A percentile compares a stretch with the other conserved stretches of the same genome.
Conservation (phyloP, 1,284 basidiomycete species). For the Cystobasidium pallidum region DNA sequence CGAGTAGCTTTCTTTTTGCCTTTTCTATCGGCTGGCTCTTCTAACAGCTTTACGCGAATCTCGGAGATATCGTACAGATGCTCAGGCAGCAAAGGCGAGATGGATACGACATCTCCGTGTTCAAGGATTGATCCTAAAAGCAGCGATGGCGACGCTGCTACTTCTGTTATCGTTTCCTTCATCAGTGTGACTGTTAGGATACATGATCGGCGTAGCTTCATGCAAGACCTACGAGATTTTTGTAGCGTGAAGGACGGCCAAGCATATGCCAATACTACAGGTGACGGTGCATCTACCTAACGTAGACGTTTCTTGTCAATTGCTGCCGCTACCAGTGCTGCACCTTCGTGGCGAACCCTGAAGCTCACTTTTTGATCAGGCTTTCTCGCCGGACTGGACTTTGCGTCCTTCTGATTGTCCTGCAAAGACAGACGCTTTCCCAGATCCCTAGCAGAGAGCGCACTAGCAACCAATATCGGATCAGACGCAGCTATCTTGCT, state of each 20-base stretch:
- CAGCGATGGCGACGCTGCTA: constrained; percentile 46
- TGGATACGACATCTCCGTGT: constrained; percentile 42
- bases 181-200: too few relatives aligned
- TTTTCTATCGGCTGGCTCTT: constrained; percentile 30
- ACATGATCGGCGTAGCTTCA: constrained; percentile 5
- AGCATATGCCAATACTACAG: constrained; percentile 51
- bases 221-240: constrained; percentile 40
- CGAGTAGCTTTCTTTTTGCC: constrained; percentile 21
- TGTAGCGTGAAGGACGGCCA: constrained; percentile 54
- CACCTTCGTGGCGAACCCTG: constrained; percentile 42
- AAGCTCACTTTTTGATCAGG: constrained; percentile 43
- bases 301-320: background rate
- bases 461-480: constrained; percentile 64
- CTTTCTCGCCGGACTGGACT: constrained; percentile 59
- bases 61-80: constrained; percentile 25
- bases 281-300: constrained; percentile 17
- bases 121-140: constrained; percentile 48
- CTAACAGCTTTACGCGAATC: constrained; percentile 11
- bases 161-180: constrained; percentile 41
- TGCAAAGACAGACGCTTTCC: constrained; percentile 63
- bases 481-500: constrained; percentile 71
- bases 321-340: constrained; percentile 41
- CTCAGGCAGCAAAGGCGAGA: constrained; percentile 37
- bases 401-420: constrained; percentile 67
- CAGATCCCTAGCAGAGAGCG: constrained; percentile 59